Evolutionary conservation across 129 eudicot genomes (phyloP), one percentile per base, ranked within the genome.

Genomic region (Dittrichia graveolens): DNA sequence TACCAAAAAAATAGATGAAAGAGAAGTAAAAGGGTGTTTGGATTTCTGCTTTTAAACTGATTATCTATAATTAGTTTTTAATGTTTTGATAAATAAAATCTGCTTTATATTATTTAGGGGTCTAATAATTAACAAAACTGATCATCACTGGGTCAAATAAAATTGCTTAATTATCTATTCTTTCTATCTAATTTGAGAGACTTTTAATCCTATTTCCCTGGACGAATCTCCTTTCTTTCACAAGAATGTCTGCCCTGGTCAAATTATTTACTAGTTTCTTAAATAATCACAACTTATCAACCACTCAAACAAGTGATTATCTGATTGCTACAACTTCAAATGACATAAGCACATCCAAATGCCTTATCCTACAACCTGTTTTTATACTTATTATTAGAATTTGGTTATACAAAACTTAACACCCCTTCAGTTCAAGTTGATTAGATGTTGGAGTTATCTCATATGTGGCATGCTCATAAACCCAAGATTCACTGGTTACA

Each of bases 371-470:
- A 58, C 16, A 13, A 2, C 3, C 24, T 31, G 62, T 24, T 16
- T 55, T 56, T 16, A 16, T 56, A 31, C 62, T 2, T 38, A 6
- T 57, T 12, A 8, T 57, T 10, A 8, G 31, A 57, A 5, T 56
- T 5, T 57, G 41, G 10, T 58, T 31, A 10, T 58, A 3, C 12
- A 58, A 31, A 58, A 19, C 63, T 7, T 4, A 13, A 7, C 31
- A 54, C 35, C 8, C 35, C 37, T 24, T 24, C 31, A 24, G 31
- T 61, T 9, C 56, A 12, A 41, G 45, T 42, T 65, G 73, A 66
- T 65, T 54, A 66, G 45, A 65, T 62, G 65, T 55, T 66, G 13
- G 56, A 14, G 73, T 10, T 12, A 53, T 74, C 15, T 15, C 34
- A 50, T 68, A 8, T 39, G 34, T 15, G 3, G 11, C 37, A 38